Conservation (phyloP, 2,329 filamentous ascomycete genomes). For the Beauveria sp. region DNA sequence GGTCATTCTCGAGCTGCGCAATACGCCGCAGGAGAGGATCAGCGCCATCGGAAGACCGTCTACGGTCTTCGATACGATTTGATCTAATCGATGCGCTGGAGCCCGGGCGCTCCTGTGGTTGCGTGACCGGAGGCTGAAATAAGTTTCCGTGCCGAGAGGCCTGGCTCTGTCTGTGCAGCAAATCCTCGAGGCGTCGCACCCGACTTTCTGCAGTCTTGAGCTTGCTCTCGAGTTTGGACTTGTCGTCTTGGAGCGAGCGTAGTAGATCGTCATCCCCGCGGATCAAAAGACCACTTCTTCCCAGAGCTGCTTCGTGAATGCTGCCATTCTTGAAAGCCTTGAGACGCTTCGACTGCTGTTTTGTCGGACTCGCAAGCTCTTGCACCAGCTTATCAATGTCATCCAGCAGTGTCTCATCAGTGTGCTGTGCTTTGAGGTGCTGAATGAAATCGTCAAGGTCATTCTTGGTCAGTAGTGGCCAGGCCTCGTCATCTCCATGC, state of each 20-base stretch:
- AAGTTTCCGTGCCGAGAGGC: conserved; percentile 47
- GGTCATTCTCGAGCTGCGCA: conserved; percentile 67
- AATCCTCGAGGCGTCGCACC: conserved; percentile 82
- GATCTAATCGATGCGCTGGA: conserved; percentile 42
- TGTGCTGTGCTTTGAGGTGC: conserved; percentile 55
- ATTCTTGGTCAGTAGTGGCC: conserved; percentile 69
- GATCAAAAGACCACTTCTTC: conserved; percentile 77
- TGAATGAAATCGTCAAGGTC: conserved; percentile 71
- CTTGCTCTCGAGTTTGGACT: conserved; percentile 63
- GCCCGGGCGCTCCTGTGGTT: conserved; percentile 41
- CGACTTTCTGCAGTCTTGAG: conserved; percentile 81
- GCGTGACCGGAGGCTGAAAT: conserved; percentile 42
- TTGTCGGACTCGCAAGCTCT: conserved; percentile 74
- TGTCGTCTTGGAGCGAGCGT: conserved; percentile 73
- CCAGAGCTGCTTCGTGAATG: conserved; percentile 80
- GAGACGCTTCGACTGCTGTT: conserved; percentile 76
- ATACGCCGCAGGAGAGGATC: conserved; percentile 42
- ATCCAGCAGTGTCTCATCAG: conserved; percentile 57
- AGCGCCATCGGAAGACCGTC: conserved; percentile 38
- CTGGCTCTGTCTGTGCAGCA: conserved; percentile 76
- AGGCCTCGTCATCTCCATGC: conserved; percentile 67
- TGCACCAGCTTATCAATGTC: conserved; percentile 71
- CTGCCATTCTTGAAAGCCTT: conserved; percentile 97
- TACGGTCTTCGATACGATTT: conserved; percentile 35
- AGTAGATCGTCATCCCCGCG: conserved; percentile 82